Conservation (phyloP, 2,329 filamentous ascomycete species). For the Apiospora malaysiana region DNA sequence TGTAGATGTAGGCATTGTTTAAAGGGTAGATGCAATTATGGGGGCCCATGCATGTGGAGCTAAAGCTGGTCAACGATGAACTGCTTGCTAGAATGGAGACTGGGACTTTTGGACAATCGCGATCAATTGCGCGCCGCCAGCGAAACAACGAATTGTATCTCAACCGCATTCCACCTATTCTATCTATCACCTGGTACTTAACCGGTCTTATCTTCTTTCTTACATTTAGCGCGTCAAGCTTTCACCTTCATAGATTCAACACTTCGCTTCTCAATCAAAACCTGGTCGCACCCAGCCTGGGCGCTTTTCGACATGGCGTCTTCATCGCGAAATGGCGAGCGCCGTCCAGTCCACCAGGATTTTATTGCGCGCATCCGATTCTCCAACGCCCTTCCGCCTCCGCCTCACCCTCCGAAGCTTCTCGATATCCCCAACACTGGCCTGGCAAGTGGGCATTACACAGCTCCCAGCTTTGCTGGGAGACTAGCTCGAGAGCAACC, state of each 20-base stretch:
- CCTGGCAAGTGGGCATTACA: slow-evolving; percentile 85
- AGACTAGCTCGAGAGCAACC: slow-evolving; percentile 89
- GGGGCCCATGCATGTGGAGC: neutral
- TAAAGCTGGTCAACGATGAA: neutral
- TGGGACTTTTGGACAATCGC: slow-evolving; percentile 4
- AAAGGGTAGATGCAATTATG: neutral
- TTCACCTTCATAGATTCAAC: neutral
- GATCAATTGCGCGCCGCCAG: slow-evolving; percentile 3
- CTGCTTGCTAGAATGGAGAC: neutral
- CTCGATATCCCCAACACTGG: slow-evolving; percentile 96
- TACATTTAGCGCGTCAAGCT: too few species aligned
- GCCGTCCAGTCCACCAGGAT: slow-evolving; percentile 80
- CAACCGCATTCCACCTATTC: neutral
- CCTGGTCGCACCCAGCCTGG: neutral
- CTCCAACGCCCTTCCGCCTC: slow-evolving; percentile 93
- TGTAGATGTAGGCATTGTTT: neutral
- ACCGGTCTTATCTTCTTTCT: too few species aligned
- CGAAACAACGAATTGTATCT: neutral
- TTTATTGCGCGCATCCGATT: slow-evolving; percentile 97
- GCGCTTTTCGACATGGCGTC: slow-evolving; percentile 44
- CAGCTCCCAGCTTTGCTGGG: slow-evolving; percentile 87
- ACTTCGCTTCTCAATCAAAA: neutral
- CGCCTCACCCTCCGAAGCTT: slow-evolving; percentile 92
- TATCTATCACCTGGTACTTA: neutral
- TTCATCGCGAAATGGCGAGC: slow-evolving; percentile 55